A percentile compares a stretch with the other conserved stretches of the same genome.
Evolutionary conservation across 805 yeast species (phyloP).

Genomic region (Pichia scutulata): DNA sequence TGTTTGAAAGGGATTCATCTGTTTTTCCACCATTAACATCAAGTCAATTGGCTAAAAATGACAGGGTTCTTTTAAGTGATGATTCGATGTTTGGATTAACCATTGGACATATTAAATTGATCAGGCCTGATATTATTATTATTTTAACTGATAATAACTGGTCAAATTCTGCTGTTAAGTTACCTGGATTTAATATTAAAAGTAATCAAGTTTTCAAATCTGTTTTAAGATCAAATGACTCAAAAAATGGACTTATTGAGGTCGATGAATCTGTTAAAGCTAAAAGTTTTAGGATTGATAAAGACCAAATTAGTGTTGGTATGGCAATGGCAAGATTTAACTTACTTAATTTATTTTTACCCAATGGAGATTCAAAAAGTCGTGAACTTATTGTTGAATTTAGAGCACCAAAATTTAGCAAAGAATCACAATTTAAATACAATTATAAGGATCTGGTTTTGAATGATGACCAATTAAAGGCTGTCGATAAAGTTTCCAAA

Average conservation of each 20-base stretch:
- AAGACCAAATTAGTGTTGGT: constrained; percentile 69
- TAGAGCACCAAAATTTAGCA: constrained; percentile 37
- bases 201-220: constrained; percentile 47
- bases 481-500: constrained; percentile 55
- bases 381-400: constrained; percentile 48
- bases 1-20: constrained; percentile 34
- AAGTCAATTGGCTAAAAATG: constrained; percentile 49
- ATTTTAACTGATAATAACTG: constrained; percentile 51
- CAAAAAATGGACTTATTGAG: background rate
- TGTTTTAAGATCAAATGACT: constrained; percentile 26
- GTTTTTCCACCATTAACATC: constrained; percentile 18
- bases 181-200: constrained; percentile 34
- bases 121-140: constrained; percentile 36
- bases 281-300: constrained; percentile 59
- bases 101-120: constrained; percentile 45
- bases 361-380: constrained; percentile 35
- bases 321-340: constrained; percentile 73
- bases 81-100: constrained; percentile 65
- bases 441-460: constrained; percentile 23
- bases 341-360: constrained; percentile 56
- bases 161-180: constrained; percentile 29
- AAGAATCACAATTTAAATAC: constrained; percentile 18
- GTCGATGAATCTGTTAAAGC: background rate
- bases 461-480: constrained; percentile 65
- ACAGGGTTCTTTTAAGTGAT: constrained; percentile 69